A percentile compares a stretch with the other conserved stretches of the same genome.
Evolutionary conservation across 108 stramenopile species (phyloP).

Genomic region (Thalassiosira profunda): DNA sequence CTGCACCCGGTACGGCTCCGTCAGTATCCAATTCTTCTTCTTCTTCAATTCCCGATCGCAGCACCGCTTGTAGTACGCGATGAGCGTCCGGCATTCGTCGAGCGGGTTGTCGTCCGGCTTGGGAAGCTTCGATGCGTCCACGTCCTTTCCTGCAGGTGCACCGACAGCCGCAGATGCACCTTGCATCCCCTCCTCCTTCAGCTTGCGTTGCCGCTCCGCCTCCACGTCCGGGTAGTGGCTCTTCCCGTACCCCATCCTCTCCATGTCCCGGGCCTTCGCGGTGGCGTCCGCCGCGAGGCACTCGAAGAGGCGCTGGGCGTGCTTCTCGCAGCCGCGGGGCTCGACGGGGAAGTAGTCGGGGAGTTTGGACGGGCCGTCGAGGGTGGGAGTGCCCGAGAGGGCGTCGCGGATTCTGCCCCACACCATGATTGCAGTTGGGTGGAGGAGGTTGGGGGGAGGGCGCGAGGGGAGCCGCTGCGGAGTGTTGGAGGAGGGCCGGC

Average conservation of each 20-base stretch:
- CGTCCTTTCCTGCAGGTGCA: slow-evolving; percentile 36
- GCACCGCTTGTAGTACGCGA: slow-evolving; percentile 86
- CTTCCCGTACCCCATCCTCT: slow-evolving; percentile 76
- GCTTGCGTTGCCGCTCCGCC: slow-evolving; percentile 31
- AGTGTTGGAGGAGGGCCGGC: too few relatives aligned
- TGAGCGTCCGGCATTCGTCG: slow-evolving; percentile 73
- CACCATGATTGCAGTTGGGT: slow-evolving; percentile 58
- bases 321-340: slow-evolving; percentile 85
- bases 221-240: slow-evolving; percentile 77
- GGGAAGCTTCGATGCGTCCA: slow-evolving; percentile 38
- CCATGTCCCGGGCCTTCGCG: slow-evolving; percentile 86
- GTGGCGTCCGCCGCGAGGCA: slow-evolving; percentile 85
- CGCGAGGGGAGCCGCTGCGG: too few relatives aligned
- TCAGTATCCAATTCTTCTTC: slow-evolving; percentile 88
- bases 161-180: slow-evolving; percentile 43
- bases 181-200: slow-evolving; percentile 5
- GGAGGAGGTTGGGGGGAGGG: too few relatives aligned
- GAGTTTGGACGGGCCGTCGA: slow-evolving; percentile 67
- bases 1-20: slow-evolving; percentile 88
- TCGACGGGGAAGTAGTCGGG: slow-evolving; percentile 90
- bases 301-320: slow-evolving; percentile 74
- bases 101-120: slow-evolving; percentile 78
- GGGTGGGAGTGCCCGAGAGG: slow-evolving; percentile 55
- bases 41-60: slow-evolving; percentile 88
- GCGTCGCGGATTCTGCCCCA: slow-evolving; percentile 56